Evolutionary conservation across 2,329 filamentous ascomycete species (phyloP).

Genomic region (Aureobasidium sp.): DNA sequence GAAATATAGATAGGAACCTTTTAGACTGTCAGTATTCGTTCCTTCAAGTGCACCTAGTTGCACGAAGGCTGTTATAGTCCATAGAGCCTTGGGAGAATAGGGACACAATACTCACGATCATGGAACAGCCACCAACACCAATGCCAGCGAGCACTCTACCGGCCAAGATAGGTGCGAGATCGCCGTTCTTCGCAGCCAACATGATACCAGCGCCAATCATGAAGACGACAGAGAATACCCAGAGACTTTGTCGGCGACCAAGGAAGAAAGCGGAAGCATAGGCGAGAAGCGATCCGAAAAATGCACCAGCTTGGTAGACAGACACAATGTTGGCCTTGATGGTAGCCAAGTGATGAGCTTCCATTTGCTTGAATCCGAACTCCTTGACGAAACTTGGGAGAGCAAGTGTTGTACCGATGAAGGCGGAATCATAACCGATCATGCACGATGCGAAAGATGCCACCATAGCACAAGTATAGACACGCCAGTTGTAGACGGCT

Average conservation of each 20-base stretch:
- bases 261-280: conserved; percentile 73
- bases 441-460: conserved; percentile 65
- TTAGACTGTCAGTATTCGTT: background rate
- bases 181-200: conserved; percentile 68
- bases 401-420: conserved; percentile 81
- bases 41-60: background rate
- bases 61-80: too few species aligned
- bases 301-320: conserved; percentile 84
- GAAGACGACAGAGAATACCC: conserved; percentile 70
- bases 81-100: too few species aligned
- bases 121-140: conserved; percentile 62
- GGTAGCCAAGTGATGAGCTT: conserved; percentile 55
- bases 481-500: conserved; percentile 66
- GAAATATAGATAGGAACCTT: conserved; percentile 64
- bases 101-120: conserved; percentile 42
- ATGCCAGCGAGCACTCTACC: conserved; percentile 65
- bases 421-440: conserved; percentile 75
- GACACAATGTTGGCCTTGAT: conserved; percentile 82
- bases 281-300: conserved; percentile 80
- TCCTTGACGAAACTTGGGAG: conserved; percentile 74
- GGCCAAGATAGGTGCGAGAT: conserved; percentile 67
- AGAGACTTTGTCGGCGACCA: conserved; percentile 71
- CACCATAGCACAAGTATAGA: conserved; percentile 61
- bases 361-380: conserved; percentile 67
- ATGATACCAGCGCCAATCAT: conserved; percentile 77